Evolutionary conservation across 768 basidiomycete genomes (phyloP).

Genomic region (Calocybe gangraenosa): DNA sequence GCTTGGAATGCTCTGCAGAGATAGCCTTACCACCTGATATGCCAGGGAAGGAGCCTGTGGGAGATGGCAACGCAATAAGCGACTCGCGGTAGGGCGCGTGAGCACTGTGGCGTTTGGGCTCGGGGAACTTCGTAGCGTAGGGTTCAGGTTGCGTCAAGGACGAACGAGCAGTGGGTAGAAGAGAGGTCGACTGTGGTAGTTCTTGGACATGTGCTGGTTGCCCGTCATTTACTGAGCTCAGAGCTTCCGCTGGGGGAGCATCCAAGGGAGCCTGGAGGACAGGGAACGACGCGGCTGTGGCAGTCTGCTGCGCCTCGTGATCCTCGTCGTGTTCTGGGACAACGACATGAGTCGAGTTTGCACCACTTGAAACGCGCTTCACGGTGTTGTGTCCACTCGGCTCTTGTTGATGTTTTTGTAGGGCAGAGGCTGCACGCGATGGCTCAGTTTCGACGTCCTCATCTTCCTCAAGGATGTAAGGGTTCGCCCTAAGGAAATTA

Average conservation of each 20-base stretch:
- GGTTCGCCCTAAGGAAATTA: slow-evolving; percentile 41
- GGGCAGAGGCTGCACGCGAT: slow-evolving; percentile 13
- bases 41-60: slow-evolving; percentile 11
- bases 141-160: slow-evolving; percentile 25
- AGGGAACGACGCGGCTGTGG: slow-evolving; percentile 26
- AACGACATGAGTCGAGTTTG: slow-evolving; percentile 17
- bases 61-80: slow-evolving; percentile 21
- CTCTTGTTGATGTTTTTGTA: neutral
- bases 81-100: slow-evolving; percentile 26
- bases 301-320: slow-evolving; percentile 34
- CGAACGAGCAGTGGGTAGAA: slow-evolving; percentile 1
- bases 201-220: slow-evolving; percentile 12
- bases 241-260: neutral
- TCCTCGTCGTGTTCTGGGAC: slow-evolving; percentile 26
- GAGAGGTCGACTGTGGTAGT: slow-evolving; percentile 18
- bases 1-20: slow-evolving; percentile 31
- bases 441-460: slow-evolving; percentile 43
- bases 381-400: slow-evolving; percentile 5
- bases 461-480: slow-evolving; percentile 68
- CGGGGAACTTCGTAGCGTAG: slow-evolving; percentile 15
- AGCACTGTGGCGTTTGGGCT: slow-evolving; percentile 15
- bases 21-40: neutral
- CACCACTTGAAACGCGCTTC: slow-evolving; percentile 3
- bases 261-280: slow-evolving; percentile 17
- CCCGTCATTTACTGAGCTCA: neutral